Base-by-base conservation (phyloP, 2,329 filamentous ascomycete genomes). In the Aspergillus chevalieri region DNA sequence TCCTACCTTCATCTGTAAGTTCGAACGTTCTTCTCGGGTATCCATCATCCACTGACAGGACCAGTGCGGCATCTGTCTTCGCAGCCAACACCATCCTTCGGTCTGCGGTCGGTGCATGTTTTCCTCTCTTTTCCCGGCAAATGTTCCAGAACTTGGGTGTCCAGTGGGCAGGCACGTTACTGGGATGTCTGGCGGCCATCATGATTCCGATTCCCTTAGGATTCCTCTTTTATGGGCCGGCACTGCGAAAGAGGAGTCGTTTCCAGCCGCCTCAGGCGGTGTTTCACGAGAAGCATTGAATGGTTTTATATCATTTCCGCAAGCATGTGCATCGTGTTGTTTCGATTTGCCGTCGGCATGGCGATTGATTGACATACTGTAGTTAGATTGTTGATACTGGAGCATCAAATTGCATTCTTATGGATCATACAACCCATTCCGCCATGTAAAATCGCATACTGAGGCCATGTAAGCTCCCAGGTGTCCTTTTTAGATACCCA, bases 1-100 rank as follows among this genome's bases (percentile, higher is more conserved):
- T 65, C 67, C 1, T 72, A 71, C 52, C 57, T 71, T 26, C 63
- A 62, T 21, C 57, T 71, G 69, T 73, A 53, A 63, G 69, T 61
- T n/a, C 2, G 22, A 21, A 3, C 3, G 14, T n/a, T 5, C 41
- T 6, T 15, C 34, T 9, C 34, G 7, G 14, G 6, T 17, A 17
- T 36, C 34, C 34, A 36, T 36, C n/a, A 41, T 14, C 10, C 10
- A 10, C 44, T 55, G 28, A 54, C 46, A 21, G 7, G 10, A 6
- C 14, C 48, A 70, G 65, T 22, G 67, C 65, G 14, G 67, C 69
- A 4, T 71, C 68, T 30, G 61, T 66, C 3, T 65, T 70, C 30
- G 67, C 69, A 17, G 67, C 66, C 9, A 70, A 68, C 46, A 70
- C 66, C 1, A 67, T 70, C 22, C 57, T 70, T 12, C 66, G 68